These are phyloP conservation scores for Talaromyces verruculosus DNA, from an alignment of 2,329 filamentous ascomycete genomes.

Conservation along the genomic window DNA sequence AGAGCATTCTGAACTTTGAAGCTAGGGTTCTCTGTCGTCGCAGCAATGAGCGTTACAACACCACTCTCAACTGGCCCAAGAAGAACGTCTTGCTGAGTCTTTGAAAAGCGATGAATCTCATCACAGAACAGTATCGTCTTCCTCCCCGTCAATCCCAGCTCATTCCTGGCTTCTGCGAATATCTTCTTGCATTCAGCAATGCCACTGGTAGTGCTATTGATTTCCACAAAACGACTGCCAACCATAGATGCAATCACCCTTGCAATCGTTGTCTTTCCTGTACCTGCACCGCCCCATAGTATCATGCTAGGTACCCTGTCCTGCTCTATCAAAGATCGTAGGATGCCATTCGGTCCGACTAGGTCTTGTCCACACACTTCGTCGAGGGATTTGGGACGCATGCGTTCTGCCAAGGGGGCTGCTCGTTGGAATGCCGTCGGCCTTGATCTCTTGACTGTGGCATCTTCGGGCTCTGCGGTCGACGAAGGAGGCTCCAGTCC, in stretches of 20 bases:
- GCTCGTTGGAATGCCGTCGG: slow-evolving; percentile 63
- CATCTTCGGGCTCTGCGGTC: slow-evolving; percentile 37
- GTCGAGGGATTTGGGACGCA: slow-evolving; percentile 81
- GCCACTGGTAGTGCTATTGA: slow-evolving; percentile 87
- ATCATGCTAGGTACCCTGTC: slow-evolving; percentile 92
- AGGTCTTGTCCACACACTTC: slow-evolving; percentile 90
- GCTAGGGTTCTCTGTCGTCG: slow-evolving; percentile 94
- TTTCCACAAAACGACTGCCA: slow-evolving; percentile 85
- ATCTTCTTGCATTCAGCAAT: slow-evolving; percentile 91
- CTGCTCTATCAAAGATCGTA: slow-evolving; percentile 81
- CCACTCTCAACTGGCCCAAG: slow-evolving; percentile 88
- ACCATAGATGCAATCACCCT: slow-evolving; percentile 81
- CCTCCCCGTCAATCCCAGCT: slow-evolving; percentile 75
- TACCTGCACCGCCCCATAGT: slow-evolving; percentile 63
- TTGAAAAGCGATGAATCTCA: slow-evolving; percentile 90
- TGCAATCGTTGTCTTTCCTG: slow-evolving; percentile 69
- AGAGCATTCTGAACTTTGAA: slow-evolving; percentile 90
- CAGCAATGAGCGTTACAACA: slow-evolving; percentile 86
- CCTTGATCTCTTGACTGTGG: slow-evolving; percentile 64
- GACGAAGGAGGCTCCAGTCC: slow-evolving; percentile 22
- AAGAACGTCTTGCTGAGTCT: slow-evolving; percentile 92
- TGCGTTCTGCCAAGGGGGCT: slow-evolving; percentile 87
- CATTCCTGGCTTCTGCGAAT: slow-evolving; percentile 78
- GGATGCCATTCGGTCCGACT: slow-evolving; percentile 77
- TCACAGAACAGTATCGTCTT: slow-evolving; percentile 98